A percentile compares a stretch with the other conserved stretches of the same genome.
phyloP scores from a whole-genome alignment of 2,329 filamentous ascomycete species.

The Colletotrichum shisoi region DNA sequence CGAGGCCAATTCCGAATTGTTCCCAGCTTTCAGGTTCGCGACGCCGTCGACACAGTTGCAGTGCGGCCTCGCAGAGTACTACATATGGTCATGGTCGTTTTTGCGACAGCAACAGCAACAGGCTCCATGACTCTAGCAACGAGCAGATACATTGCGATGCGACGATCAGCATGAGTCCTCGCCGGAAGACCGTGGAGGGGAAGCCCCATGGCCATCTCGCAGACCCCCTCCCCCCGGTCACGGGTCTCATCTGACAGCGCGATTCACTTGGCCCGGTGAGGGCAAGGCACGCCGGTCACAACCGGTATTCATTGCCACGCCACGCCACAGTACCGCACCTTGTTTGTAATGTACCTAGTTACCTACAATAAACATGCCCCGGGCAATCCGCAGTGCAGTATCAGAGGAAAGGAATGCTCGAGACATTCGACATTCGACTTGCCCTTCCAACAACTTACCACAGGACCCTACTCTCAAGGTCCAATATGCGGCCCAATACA shows the following conservation, averaged over 20 bases:
- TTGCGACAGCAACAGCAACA: background rate
- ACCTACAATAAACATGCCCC: slow-evolving; percentile 15
- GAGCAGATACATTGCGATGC: slow-evolving; percentile 3
- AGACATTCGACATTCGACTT: slow-evolving; percentile 10
- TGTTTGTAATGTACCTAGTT: background rate
- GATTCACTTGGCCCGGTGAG: slow-evolving; percentile 30
- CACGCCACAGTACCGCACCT: slow-evolving; percentile 11
- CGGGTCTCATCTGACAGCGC: slow-evolving; percentile 27
- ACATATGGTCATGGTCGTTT: background rate
- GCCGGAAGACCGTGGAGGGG: slow-evolving; percentile 22
- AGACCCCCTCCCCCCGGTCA: slow-evolving; percentile 13
- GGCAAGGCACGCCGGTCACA: slow-evolving; percentile 25
- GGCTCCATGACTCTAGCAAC: background rate
- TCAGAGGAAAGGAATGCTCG: slow-evolving; percentile 2
- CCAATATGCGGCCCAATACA: background rate
- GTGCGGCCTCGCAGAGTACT: too few relatives aligned
- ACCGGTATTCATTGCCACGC: slow-evolving; percentile 18
- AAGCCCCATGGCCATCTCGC: slow-evolving; percentile 16
- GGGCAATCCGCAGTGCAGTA: slow-evolving; percentile 20
- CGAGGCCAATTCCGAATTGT: slow-evolving; percentile 23
- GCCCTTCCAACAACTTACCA: slow-evolving; percentile 1
- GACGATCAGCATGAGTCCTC: slow-evolving; percentile 15
- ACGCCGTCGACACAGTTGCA: background rate
- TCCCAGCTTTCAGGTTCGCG: background rate
- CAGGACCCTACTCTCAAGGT: background rate